Conservation (phyloP, 2,329 filamentous ascomycete species). For the Diaporthe amygdali region DNA sequence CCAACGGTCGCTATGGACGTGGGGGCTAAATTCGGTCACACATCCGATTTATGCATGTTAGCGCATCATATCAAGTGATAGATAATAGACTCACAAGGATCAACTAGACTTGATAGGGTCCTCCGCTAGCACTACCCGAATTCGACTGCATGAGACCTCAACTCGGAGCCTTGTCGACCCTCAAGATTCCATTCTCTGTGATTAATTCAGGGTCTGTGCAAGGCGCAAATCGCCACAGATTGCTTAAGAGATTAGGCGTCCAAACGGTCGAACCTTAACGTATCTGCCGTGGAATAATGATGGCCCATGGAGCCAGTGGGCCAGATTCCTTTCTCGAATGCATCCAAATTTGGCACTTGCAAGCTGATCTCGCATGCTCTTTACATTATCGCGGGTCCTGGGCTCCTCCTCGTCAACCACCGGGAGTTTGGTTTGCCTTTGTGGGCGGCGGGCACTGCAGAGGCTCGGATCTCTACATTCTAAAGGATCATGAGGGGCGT, state of each 20-base stretch:
- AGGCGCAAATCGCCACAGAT: neutral
- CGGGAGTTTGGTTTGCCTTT: neutral
- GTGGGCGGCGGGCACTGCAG: neutral
- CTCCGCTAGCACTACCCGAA: too few species aligned
- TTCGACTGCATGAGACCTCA: too few species aligned
- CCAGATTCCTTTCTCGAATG: neutral
- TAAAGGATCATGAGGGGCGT: too few species aligned
- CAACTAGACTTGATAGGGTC: too few species aligned
- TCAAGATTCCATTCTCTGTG: neutral
- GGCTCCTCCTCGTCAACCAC: neutral
- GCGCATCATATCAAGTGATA: too few species aligned
- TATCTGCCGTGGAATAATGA: neutral
- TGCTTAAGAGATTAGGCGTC: neutral
- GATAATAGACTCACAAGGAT: too few species aligned
- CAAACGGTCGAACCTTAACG: neutral
- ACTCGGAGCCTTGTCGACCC: too few species aligned
- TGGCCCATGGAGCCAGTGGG: neutral
- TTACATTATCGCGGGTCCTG: neutral
- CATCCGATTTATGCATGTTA: too few species aligned
- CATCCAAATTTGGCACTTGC: neutral
- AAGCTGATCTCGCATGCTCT: neutral
- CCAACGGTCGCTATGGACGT: too few species aligned
- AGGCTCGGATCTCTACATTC: neutral
- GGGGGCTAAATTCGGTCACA: too few species aligned
- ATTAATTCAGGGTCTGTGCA: fast-evolving